Base-by-base conservation (phyloP, 768 basidiomycete genomes). In the Serendipita sp. region DNA sequence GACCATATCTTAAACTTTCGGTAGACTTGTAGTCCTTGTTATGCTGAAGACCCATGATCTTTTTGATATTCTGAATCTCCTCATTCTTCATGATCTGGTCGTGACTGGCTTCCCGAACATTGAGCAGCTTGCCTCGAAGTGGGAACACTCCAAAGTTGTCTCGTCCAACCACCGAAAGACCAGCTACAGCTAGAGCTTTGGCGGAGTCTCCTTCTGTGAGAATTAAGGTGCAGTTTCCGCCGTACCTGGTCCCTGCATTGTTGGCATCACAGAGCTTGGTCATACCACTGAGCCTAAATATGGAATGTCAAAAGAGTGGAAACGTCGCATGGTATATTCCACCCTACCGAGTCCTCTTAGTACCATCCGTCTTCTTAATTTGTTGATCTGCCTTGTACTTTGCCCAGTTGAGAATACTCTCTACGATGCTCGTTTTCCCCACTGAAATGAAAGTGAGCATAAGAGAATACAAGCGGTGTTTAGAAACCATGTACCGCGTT, bases 181-280 rank as follows among this genome's bases (percentile, higher is more conserved):
- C 96, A 53, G 94, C 92, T 31, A 98, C 86, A 8, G 96, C 96
- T 44, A 99, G 80, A 3, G 93, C 85, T 73, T 97, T 97, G 78
- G 96, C 96, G 27, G 96, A 98, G 76, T 98, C 95, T 79, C 96
- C 96, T 81, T 99, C 96, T 0, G 96, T 98, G 3, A 99, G 77
- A 65, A 99, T 99, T 63, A 99, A 82, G 1, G 96, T 98, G 70
- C 96, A 98, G 50, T 86, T 79, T 53, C 81, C 79, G 3, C 83
- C 92, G 46, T 84, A 76, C 69, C 78, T 85, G 3, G 90, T 89
- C 6, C 96, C 96, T 1, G 96, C 96, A 69, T 92, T 94, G 77
- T 99, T 98, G 52, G 96, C 96, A 69, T 99, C 96, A 29, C 93
- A 84, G 15, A 99, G 83, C 72, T 98, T 98, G 46, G 89, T 83